Evolutionary conservation across 2,329 filamentous ascomycete genomes (phyloP).

Genomic region (Orbilia quercus): DNA sequence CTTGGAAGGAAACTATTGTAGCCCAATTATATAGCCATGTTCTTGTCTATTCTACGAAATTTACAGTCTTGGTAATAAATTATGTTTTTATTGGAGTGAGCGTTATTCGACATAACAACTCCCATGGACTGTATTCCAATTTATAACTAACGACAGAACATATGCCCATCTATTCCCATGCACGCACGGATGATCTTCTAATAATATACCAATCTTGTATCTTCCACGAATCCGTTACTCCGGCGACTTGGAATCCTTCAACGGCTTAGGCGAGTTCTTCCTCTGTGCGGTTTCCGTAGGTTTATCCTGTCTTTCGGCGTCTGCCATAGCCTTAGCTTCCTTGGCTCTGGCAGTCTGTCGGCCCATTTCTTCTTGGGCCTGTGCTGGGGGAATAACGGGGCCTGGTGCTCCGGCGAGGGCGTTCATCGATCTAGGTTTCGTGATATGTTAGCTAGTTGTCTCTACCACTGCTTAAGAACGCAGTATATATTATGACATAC

Average conservation of each 20-base stretch:
- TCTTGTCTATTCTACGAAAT: no score
- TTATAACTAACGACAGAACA: neutral
- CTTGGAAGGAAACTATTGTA: no score
- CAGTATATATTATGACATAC: neutral
- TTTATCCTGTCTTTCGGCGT: constrained; percentile 20
- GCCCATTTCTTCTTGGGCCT: constrained; percentile 35
- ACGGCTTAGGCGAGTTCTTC: constrained; percentile 20
- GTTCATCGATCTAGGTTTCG: constrained; percentile 6
- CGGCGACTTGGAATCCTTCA: constrained; percentile 27
- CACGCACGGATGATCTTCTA: neutral
- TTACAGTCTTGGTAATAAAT: no score
- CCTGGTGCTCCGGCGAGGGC: constrained; percentile 34
- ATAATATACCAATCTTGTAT: no score
- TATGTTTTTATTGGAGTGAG: no score
- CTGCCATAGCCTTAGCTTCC: constrained; percentile 11
- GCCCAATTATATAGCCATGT: no score
- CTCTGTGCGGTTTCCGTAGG: constrained; percentile 12
- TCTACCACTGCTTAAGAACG: no score
- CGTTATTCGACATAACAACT: no score
- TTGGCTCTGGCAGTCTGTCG: constrained; percentile 11
- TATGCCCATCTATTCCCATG: constrained; percentile 2
- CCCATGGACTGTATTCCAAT: no score
- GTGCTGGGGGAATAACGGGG: constrained; percentile 15
- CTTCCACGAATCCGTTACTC: no score
- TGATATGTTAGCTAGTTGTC: neutral